Percentiles rank a stretch among this genome's conserved stretches.
These are phyloP conservation scores for Cladosporium velox DNA, from an alignment of 2,329 filamentous ascomycete genomes.

Conservation along the genomic window DNA sequence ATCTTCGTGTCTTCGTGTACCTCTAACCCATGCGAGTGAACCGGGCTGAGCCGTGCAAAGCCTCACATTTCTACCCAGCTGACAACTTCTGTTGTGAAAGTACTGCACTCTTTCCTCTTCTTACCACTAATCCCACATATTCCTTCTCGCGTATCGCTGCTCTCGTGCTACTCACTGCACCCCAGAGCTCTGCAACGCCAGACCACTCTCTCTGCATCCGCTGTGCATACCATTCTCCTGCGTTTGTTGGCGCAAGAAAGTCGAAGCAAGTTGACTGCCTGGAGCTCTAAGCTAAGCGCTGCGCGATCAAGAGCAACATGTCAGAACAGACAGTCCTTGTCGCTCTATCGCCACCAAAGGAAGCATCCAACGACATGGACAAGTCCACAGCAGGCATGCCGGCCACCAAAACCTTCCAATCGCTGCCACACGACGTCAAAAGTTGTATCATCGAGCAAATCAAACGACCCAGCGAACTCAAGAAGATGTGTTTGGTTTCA, in stretches of 20 bases:
- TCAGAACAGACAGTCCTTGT: background rate
- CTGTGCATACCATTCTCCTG: background rate
- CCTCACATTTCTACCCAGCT: constrained; percentile 8
- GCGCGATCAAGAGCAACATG: background rate
- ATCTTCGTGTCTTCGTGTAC: background rate
- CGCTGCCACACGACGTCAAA: constrained; percentile 34
- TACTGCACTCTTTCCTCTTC: background rate
- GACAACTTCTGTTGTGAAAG: background rate
- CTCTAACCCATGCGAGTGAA: constrained; percentile 7
- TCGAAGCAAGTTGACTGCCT: background rate
- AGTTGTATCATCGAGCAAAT: constrained; percentile 46
- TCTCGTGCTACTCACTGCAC: background rate
- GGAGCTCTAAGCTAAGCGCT: background rate
- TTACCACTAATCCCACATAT: background rate
- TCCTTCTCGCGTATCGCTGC: background rate
- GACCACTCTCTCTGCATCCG: background rate
- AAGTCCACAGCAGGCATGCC: background rate
- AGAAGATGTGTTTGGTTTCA: constrained; percentile 50
- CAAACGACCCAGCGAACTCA: constrained; percentile 50
- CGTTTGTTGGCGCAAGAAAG: background rate
- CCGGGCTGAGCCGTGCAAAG: constrained; percentile 9
- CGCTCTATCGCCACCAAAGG: background rate
- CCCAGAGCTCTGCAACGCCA: background rate
- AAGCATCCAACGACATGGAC: background rate
- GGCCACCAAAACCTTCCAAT: constrained; percentile 21